A percentile compares a stretch with the other conserved stretches of the same genome.
phyloP scores from a whole-genome alignment of 2,329 filamentous ascomycete genomes.

The Apiospora kogelbergensis region DNA sequence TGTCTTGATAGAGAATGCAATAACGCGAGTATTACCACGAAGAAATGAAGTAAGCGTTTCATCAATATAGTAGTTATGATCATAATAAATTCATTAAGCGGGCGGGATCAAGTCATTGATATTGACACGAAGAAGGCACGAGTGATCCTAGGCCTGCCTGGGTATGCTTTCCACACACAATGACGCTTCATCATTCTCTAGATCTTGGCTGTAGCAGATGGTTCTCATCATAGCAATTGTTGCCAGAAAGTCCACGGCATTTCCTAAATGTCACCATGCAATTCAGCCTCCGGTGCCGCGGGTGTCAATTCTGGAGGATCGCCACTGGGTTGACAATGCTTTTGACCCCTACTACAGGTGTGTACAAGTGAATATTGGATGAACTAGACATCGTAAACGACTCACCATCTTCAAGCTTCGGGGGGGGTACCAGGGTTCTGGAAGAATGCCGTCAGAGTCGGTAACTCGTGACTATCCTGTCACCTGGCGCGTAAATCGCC shows the following conservation, averaged over 20 bases:
- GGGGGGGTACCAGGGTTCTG: neutral
- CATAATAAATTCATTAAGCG: neutral
- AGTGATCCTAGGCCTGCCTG: too few relatives aligned
- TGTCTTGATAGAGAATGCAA: too few relatives aligned
- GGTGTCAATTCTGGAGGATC: neutral
- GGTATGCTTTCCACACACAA: too few relatives aligned
- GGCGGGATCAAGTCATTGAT: neutral
- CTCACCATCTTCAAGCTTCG: neutral
- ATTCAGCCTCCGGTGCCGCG: neutral
- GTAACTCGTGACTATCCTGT: neutral
- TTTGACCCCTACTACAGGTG: neutral
- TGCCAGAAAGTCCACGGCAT: neutral
- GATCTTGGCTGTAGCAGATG: neutral
- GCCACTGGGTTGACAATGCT: neutral
- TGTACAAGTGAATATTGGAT: neutral
- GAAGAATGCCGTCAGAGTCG: neutral
- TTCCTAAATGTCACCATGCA: neutral
- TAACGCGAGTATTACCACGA: neutral
- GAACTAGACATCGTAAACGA: neutral
- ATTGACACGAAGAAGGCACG: neutral
- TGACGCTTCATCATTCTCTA: neutral
- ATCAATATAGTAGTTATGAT: neutral
- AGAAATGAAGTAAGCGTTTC: neutral
- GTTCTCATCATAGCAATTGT: neutral
- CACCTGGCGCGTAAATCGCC: neutral